A percentile compares a stretch with the other conserved stretches of the same genome.
Conservation (phyloP, 768 basidiomycete species). For the Clavulina sp. region DNA sequence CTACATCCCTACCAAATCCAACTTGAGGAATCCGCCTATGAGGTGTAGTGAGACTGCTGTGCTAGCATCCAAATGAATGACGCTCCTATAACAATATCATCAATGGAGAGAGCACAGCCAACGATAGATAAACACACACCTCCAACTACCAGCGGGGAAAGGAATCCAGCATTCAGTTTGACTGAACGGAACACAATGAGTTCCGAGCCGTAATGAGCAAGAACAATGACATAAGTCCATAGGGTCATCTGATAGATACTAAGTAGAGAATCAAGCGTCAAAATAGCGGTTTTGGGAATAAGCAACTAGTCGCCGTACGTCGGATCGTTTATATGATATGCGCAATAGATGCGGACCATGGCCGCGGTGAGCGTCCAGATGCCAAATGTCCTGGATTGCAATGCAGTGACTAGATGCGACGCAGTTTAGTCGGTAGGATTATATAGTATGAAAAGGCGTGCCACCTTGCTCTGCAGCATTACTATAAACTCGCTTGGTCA, state of each 20-base stretch:
- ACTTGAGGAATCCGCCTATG: no score
- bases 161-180: conserved; percentile 36
- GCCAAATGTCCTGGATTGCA: conserved; percentile 81
- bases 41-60: no score
- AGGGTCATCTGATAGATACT: conserved; percentile 85
- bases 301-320: conserved; percentile 30
- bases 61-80: no score
- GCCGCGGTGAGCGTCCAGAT: conserved; percentile 83
- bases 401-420: conserved; percentile 44
- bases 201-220: conserved; percentile 79
- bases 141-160: no score
- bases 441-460: conserved; percentile 6
- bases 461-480: conserved; percentile 24
- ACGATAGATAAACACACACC: no score
- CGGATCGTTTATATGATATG: conserved; percentile 74
- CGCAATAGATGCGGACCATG: conserved; percentile 67
- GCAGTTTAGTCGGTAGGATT: neutral
- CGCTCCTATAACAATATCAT: no score
- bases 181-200: conserved; percentile 65
- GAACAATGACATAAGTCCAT: conserved; percentile 76
- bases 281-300: no score
- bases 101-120: no score
- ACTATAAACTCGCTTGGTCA: conserved; percentile 65
- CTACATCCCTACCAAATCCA: no score
- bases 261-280: neutral